Evolutionary conservation across 139 green algal species (phyloP).

Genomic region (Chloropicon primus): DNA sequence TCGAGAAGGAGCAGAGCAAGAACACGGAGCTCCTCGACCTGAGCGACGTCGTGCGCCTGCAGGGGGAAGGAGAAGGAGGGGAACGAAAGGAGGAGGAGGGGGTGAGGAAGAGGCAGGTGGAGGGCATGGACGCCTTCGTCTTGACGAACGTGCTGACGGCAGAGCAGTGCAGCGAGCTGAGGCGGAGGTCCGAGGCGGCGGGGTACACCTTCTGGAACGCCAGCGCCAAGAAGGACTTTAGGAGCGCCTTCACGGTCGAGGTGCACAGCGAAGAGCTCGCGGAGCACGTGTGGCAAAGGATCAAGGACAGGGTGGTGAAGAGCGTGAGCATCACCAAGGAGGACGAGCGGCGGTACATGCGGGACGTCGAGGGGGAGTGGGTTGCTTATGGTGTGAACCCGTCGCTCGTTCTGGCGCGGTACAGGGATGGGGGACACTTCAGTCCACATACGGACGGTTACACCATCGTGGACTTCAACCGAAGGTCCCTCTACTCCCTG

Average conservation of each 20-base stretch:
- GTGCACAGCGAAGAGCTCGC: conserved; percentile 7
- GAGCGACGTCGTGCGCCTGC: background rate
- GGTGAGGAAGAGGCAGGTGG: background rate
- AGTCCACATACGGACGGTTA: conserved; percentile 21
- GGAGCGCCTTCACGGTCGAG: conserved; percentile 20
- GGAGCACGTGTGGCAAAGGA: conserved; percentile 6
- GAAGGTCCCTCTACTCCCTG: conserved; percentile 14
- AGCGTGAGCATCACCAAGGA: conserved; percentile 1
- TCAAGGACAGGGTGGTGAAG: background rate
- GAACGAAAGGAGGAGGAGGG: too few relatives aligned
- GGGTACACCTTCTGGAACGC: conserved; percentile 23
- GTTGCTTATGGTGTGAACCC: conserved; percentile 13
- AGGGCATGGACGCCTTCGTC: conserved; percentile 10
- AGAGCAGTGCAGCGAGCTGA: conserved; percentile 15
- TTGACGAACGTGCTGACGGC: background rate
- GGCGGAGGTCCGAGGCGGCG: background rate
- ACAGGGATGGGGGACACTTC: conserved; percentile 17
- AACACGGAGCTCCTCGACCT: background rate
- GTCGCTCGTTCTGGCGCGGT: conserved; percentile 15
- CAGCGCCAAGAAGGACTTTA: conserved; percentile 5
- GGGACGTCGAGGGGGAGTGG: conserved; percentile 11
- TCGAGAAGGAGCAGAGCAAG: background rate
- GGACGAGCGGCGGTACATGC: background rate
- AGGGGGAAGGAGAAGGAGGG: too few relatives aligned
- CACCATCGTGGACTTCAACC: conserved; percentile 20